Conservation (phyloP, 2,329 filamentous ascomycete genomes). For the Colletotrichum lentis region DNA sequence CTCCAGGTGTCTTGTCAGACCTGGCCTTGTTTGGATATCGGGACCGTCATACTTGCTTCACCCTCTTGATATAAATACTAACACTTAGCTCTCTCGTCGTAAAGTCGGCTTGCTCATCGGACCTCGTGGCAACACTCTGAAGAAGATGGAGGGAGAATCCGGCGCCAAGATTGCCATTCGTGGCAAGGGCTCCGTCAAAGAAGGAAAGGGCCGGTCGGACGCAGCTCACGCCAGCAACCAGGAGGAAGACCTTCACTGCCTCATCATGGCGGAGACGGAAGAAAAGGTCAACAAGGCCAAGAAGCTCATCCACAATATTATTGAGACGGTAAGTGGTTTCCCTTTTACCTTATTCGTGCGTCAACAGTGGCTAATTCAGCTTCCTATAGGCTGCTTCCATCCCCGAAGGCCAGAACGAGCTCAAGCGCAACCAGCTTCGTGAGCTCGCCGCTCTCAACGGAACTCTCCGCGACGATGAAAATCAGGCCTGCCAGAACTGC, state of each 20-base stretch:
- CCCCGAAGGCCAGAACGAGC: slow-evolving; percentile 96
- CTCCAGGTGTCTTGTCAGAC: slow-evolving; percentile 41
- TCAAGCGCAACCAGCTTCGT: slow-evolving; percentile 97
- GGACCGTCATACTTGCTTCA: slow-evolving; percentile 48
- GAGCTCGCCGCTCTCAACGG: slow-evolving; percentile 98
- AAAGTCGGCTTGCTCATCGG: slow-evolving; percentile 99
- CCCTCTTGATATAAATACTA: slow-evolving; percentile 70
- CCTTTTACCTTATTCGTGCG: neutral
- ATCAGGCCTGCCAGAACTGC: slow-evolving; percentile 99
- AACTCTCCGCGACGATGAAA: slow-evolving; percentile 98
- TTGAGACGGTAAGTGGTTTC: slow-evolving; percentile 82
- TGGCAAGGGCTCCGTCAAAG: slow-evolving; percentile 99
- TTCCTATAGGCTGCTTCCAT: slow-evolving; percentile 86
- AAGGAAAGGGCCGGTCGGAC: slow-evolving; percentile 98
- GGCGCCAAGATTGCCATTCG: slow-evolving; percentile 98
- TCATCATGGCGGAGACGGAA: slow-evolving; percentile 99
- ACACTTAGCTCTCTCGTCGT: slow-evolving; percentile 84
- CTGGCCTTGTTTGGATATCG: slow-evolving; percentile 44
- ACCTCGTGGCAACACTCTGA: slow-evolving; percentile 98
- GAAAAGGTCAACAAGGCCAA: slow-evolving; percentile 99
- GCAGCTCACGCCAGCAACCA: slow-evolving; percentile 99
- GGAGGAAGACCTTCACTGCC: slow-evolving; percentile 97
- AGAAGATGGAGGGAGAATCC: slow-evolving; percentile 99
- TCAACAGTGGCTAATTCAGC: slow-evolving; percentile 40
- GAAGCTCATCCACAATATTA: slow-evolving; percentile 97